These are phyloP conservation scores for Apium graveolens DNA, from an alignment of 129 eudicot species.

Conservation along the genomic window DNA sequence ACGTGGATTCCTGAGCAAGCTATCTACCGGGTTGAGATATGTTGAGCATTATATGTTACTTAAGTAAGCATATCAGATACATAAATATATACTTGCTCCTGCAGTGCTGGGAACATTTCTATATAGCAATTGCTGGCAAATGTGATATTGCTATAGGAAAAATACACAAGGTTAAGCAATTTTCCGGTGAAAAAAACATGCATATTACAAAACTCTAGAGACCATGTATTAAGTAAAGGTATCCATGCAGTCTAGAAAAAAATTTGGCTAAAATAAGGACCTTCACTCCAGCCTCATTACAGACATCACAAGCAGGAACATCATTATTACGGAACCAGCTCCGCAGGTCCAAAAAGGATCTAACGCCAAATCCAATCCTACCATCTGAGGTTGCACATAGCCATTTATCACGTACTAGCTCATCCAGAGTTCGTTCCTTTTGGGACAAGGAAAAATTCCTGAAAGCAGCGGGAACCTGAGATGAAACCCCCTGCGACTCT, in stretches of 20 bases:
- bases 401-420: conserved; percentile 75
- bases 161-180: background rate
- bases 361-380: conserved; percentile 69
- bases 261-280: conserved; percentile 22
- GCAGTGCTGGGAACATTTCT: background rate
- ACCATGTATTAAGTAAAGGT: background rate
- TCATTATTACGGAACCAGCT: conserved; percentile 86
- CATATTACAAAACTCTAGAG: background rate
- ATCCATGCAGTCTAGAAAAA: background rate
- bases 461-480: conserved; percentile 61
- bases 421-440: conserved; percentile 73
- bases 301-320: conserved; percentile 74
- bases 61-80: background rate
- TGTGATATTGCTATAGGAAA: background rate
- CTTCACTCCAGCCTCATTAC: conserved; percentile 96
- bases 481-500: conserved; percentile 38
- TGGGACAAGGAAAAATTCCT: conserved; percentile 70
- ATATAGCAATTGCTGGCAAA: background rate
- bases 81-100: background rate
- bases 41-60: background rate
- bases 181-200: background rate
- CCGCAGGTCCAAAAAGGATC: conserved; percentile 90
- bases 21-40: background rate
- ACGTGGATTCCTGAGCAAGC: background rate
- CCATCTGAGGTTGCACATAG: conserved; percentile 50